Evolutionary conservation across 148 eudicot genomes (phyloP).

Genomic region (Vaccinium vitisidaea): DNA sequence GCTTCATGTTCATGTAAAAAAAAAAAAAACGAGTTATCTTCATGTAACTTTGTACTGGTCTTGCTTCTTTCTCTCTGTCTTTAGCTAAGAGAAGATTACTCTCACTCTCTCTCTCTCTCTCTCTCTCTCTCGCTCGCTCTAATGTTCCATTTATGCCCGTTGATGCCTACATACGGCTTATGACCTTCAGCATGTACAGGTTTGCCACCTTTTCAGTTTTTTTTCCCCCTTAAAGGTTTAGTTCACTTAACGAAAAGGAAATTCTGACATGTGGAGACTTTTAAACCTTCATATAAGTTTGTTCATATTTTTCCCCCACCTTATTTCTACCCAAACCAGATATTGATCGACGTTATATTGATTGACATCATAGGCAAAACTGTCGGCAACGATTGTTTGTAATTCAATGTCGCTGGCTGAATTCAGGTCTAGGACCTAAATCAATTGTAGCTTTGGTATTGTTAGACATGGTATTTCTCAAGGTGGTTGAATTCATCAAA

Average conservation of each 20-base stretch:
- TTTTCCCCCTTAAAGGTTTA: not conserved
- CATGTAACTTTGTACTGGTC: not conserved
- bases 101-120: constrained; percentile 5
- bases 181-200: not conserved
- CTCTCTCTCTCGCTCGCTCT: not conserved
- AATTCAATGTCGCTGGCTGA: not conserved
- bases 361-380: not conserved
- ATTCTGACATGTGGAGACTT: not conserved
- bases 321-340: not conserved
- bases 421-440: not conserved
- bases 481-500: not conserved
- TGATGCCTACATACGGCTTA: not conserved
- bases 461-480: not conserved
- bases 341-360: not conserved
- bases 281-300: not conserved
- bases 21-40: not conserved
- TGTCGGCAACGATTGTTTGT: not conserved
- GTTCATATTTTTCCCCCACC: not conserved
- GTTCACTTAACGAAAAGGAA: not conserved
- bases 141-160: not conserved
- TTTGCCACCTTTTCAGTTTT: not conserved
- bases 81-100: not conserved
- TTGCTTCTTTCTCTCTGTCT: not conserved
- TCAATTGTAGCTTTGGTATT: not conserved
- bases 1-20: not conserved